These are phyloP conservation scores for Vitis vinifera DNA, from an alignment of 164 flowering plant species.

Conservation along the genomic window ASM3070453v1 NC_081819.1:21758501-21759000, in stretches of 20 bases:
- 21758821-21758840: constrained; percentile 91
- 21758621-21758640: neutral
- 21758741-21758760: too few species aligned
- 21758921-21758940: neutral
- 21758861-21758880: constrained; percentile 91
- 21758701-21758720: constrained; percentile 92
- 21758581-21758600: neutral
- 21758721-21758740: neutral
- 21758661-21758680: constrained; percentile 97
- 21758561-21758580: neutral
- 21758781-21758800: too few species aligned
- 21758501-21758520: too few species aligned
- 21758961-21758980: neutral
- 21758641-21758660: constrained; percentile 49
- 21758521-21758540: too few species aligned
- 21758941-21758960: neutral
- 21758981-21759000: neutral
- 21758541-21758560: too few species aligned
- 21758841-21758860: constrained; percentile 90
- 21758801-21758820: neutral
- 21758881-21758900: constrained; percentile 94
- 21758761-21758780: too few species aligned
- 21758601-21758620: neutral
- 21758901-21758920: constrained; percentile 68
- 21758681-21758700: constrained; percentile 95